These are phyloP conservation scores for Aspergillus luchuensis DNA, from an alignment of 2,329 filamentous ascomycete species.

Conservation along the genomic window DNA sequence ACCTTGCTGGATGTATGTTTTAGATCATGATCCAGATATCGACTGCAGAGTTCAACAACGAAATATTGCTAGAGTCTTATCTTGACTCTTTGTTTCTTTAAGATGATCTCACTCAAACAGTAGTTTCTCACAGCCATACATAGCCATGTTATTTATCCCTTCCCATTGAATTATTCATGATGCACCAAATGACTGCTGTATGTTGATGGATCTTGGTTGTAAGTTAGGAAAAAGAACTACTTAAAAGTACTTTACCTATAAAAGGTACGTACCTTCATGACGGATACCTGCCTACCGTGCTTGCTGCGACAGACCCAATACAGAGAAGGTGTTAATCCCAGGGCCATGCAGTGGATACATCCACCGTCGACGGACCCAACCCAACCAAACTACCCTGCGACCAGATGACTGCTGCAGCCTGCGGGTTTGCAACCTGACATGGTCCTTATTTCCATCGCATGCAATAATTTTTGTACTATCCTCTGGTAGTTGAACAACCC, in stretches of 20 bases:
- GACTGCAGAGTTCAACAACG: not conserved
- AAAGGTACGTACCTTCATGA: not conserved
- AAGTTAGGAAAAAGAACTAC: too few species aligned
- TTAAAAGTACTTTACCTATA: not conserved
- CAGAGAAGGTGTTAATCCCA: not conserved
- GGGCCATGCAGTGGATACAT: slow-evolving; percentile 5
- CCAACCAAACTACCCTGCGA: slow-evolving; percentile 12
- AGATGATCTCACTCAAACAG: too few species aligned
- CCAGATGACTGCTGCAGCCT: slow-evolving; percentile 25
- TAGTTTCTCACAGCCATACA: too few species aligned
- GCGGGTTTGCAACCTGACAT: slow-evolving; percentile 25
- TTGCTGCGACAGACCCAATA: not conserved
- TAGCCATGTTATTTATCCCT: too few species aligned
- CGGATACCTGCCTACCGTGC: not conserved
- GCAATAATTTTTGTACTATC: slow-evolving; percentile 11
- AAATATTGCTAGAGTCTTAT: not conserved
- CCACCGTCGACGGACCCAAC: slow-evolving; percentile 4
- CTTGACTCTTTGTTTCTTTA: not conserved
- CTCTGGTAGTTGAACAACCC: not conserved
- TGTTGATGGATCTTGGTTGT: too few species aligned
- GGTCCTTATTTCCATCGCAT: slow-evolving; percentile 25
- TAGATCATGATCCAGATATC: slow-evolving; percentile 3
- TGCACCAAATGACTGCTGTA: too few species aligned
- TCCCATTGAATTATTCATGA: too few species aligned
- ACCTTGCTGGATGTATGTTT: slow-evolving; percentile 10